Conservation (phyloP, 1,139 yeast species). For the Sugiyamaella japonica region DNA sequence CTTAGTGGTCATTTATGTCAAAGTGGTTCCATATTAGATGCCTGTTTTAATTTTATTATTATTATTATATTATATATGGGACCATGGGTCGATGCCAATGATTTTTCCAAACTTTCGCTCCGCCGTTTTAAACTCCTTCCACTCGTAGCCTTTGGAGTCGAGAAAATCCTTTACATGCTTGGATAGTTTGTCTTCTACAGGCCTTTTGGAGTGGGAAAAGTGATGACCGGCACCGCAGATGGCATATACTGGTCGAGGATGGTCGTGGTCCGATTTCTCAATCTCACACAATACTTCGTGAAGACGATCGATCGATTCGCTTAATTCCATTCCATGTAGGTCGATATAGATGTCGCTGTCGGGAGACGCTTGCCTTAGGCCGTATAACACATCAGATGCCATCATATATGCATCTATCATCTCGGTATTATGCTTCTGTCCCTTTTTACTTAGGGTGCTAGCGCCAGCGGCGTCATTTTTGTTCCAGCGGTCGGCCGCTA, state of each 20-base stretch:
- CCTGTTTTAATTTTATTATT: not conserved
- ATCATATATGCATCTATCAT: constrained; percentile 33
- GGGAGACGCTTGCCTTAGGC: constrained; percentile 25
- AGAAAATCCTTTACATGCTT: constrained; percentile 36
- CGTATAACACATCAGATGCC: constrained; percentile 35
- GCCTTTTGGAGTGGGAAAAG: constrained; percentile 23
- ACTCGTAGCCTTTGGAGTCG: constrained; percentile 42
- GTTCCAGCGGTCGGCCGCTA: constrained; percentile 44
- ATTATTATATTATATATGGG: constrained; percentile 25
- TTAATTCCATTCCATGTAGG: constrained; percentile 43
- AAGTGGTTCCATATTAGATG: too few species aligned
- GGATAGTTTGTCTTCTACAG: constrained; percentile 37
- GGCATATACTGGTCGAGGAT: constrained; percentile 38
- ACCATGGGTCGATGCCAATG: constrained; percentile 46
- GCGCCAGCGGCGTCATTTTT: constrained; percentile 43
- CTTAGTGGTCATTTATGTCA: too few species aligned
- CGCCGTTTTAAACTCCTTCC: constrained; percentile 38
- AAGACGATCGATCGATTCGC: constrained; percentile 41
- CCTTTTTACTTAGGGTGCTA: constrained; percentile 41
- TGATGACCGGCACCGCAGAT: constrained; percentile 40
- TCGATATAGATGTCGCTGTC: constrained; percentile 41
- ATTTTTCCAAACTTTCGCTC: constrained; percentile 39
- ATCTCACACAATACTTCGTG: constrained; percentile 32
- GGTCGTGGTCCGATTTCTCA: constrained; percentile 29
- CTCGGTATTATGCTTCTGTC: constrained; percentile 35